Evolutionary conservation across 192 early-diverging fungal genomes (phyloP).

Genomic region (Coemansia sp.): DNA sequence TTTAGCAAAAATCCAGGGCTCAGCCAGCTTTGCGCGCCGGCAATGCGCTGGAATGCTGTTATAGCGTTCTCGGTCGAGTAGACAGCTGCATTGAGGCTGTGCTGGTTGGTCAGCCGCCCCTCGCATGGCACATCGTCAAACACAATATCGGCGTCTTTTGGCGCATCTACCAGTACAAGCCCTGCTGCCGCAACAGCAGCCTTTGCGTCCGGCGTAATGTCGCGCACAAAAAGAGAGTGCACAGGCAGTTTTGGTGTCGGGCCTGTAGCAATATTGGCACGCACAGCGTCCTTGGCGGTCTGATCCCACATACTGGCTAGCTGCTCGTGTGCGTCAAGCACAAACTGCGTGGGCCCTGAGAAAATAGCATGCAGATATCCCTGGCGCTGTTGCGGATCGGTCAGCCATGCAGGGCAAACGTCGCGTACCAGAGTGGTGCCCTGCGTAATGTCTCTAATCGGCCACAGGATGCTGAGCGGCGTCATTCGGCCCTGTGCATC

Average conservation of each 20-base stretch:
- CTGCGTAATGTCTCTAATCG: conserved; percentile 53
- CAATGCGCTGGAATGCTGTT: conserved; percentile 31
- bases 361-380: conserved; percentile 58
- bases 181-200: conserved; percentile 19
- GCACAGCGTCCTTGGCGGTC: conserved; percentile 13
- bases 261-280: conserved; percentile 5
- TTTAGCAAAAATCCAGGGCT: conserved; percentile 32
- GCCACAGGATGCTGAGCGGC: conserved; percentile 66
- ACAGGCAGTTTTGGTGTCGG: conserved; percentile 8
- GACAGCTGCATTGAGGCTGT: conserved; percentile 31
- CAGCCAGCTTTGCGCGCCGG: conserved; percentile 40
- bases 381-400: conserved; percentile 41
- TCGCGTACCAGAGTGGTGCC: conserved; percentile 59
- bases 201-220: conserved; percentile 1
- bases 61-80: conserved; percentile 27
- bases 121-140: conserved; percentile 21
- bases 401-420: conserved; percentile 59
- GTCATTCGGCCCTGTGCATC: conserved; percentile 51
- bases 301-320: conserved; percentile 23
- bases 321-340: conserved; percentile 29
- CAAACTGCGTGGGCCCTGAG: conserved; percentile 32
- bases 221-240: conserved; percentile 27
- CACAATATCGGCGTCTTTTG: conserved; percentile 34
- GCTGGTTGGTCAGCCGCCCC: conserved; percentile 25
- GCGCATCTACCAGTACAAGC: conserved; percentile 6